Evolutionary conservation across 495 filamentous ascomycete species (phyloP).

Genomic region (Pseudevernia furfuracea): DNA sequence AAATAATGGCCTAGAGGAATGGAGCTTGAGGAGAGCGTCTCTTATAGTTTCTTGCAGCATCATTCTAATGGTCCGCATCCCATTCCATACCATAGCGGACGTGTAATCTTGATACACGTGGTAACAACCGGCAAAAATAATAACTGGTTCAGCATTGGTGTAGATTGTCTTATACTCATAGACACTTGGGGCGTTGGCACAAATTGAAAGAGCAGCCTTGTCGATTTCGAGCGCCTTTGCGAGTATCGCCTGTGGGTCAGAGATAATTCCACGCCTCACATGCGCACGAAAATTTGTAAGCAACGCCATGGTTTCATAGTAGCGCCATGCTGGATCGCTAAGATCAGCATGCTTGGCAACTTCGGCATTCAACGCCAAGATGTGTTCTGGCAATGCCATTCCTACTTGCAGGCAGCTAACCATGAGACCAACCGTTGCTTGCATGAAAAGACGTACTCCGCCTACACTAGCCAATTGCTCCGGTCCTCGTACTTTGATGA

Average conservation of each 20-base stretch:
- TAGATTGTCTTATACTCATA: background rate
- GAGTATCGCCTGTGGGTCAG: background rate
- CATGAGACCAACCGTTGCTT: background rate
- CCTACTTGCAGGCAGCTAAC: background rate
- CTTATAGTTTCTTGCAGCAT: background rate
- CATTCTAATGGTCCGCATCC: background rate
- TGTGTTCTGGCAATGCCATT: background rate
- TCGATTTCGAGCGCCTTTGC: background rate
- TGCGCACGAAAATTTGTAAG: background rate
- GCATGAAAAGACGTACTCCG: background rate
- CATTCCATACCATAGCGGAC: background rate
- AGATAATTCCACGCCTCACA: background rate
- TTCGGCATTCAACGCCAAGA: background rate
- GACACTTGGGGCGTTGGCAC: background rate
- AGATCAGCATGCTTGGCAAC: background rate
- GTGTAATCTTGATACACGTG: background rate
- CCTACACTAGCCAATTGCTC: conserved; percentile 38
- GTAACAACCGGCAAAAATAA: background rate
- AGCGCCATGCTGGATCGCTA: background rate
- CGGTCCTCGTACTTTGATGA: conserved; percentile 49
- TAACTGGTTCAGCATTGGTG: background rate
- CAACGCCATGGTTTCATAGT: background rate
- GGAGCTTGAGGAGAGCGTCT: background rate
- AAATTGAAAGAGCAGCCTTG: background rate
- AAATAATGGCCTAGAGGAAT: background rate